Base-by-base conservation (phyloP, 768 basidiomycete species). In the Pisolithus marmoratus region DNA sequence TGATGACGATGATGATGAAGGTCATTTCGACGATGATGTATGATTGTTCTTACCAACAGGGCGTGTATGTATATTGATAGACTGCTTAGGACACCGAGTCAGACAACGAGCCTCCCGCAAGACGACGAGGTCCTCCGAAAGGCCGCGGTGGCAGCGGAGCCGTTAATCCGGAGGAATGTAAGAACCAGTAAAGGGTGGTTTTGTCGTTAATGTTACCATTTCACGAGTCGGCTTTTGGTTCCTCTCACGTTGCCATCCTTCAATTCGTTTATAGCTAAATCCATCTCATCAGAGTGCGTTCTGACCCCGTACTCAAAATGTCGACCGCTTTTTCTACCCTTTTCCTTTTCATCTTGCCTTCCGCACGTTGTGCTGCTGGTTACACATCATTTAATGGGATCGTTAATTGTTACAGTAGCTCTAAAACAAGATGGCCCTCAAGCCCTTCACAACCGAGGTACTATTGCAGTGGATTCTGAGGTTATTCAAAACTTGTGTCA, bases 141-240 rank as follows among this genome's bases (percentile, higher is more conserved):
- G 77, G 78, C 46, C 77, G 80, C 51, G 74, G 71, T 38, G 76
- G 70, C 19, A 68, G 71, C 8, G 76, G 69, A 43, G 69, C 67
- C n/a, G 61, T 67, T 34, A 79, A 79, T 58, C 82, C 89, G 1
- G 85, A 91, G 64, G 92, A 94, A 68, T 94, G 92, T 79, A 91
- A 92, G 75, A 87, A 93, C 67, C 91, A 94, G 84, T 94, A 72
- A 70, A 61, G 46, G 53, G 26, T 31, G 46, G 5, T 51, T 40
- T 46, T 41, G 38, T 54, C 58, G 52, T 17, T 46, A 23, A 52
- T 45, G 51, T 57, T 62, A 64, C 65, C 60, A 51, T 50, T 49
- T 53, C 34, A 43, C 50, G 51, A 48, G 58, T 53, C 40, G 57
- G 50, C 51, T 26, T 54, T 52, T 45, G 38, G 49, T 58, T 51